Conservation (phyloP, 169 alveolate species). For the Plasmodium berghei region DNA sequence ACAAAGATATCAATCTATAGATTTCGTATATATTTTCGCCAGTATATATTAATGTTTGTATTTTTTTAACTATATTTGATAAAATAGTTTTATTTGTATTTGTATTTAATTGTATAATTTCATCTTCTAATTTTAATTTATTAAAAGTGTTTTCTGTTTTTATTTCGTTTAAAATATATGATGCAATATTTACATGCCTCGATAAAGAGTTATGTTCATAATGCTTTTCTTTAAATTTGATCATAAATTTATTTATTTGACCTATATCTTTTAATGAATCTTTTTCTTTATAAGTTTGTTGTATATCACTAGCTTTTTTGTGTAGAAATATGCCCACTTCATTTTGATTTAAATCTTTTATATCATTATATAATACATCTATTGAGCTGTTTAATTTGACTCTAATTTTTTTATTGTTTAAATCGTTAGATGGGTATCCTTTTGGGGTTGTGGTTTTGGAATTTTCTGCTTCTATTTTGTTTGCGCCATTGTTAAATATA, state of each 20-base stretch:
- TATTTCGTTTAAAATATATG: conserved; percentile 83
- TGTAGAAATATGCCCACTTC: conserved; percentile 89
- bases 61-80: conserved; percentile 68
- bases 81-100: conserved; percentile 76
- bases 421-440: not conserved
- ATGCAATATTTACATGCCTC: conserved; percentile 90
- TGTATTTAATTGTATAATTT: conserved; percentile 77
- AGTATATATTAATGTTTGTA: conserved; percentile 78
- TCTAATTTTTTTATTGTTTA: conserved; percentile 15
- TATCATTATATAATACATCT: conserved; percentile 83
- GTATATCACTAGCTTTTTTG: conserved; percentile 89
- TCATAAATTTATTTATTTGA: conserved; percentile 89
- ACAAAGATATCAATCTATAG: conserved; percentile 77
- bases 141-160: conserved; percentile 82
- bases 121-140: conserved; percentile 88
- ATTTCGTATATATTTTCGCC: conserved; percentile 76
- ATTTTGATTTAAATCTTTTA: conserved; percentile 86
- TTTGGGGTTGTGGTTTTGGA: not conserved
- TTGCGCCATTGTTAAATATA: conserved; percentile 16
- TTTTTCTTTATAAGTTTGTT: conserved; percentile 88
- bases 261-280: conserved; percentile 87
- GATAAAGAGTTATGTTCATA: conserved; percentile 91
- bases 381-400: conserved; percentile 71
- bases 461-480: not conserved
- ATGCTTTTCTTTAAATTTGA: conserved; percentile 89